Evolutionary conservation across 306 rosid genomes (phyloP).

Genomic region (Quercus variabilis): DNA sequence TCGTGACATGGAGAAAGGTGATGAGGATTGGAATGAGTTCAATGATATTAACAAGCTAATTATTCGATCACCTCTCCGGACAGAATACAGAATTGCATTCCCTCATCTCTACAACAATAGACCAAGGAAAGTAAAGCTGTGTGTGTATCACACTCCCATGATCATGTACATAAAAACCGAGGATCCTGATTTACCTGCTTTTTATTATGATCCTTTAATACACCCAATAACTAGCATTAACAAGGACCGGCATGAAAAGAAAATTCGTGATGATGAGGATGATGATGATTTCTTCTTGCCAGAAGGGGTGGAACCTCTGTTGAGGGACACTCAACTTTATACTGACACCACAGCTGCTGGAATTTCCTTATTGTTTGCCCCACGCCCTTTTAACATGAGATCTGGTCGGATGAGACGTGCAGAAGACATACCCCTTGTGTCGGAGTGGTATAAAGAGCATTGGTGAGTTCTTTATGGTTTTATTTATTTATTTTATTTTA

Average conservation of each 20-base stretch:
- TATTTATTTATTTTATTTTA: not conserved
- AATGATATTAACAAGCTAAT: conserved; percentile 97
- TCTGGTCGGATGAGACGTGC: conserved; percentile 96
- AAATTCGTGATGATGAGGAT: conserved; percentile 69
- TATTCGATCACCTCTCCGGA: conserved; percentile 96
- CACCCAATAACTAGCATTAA: conserved; percentile 94
- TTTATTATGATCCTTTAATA: conserved; percentile 95
- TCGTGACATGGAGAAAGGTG: conserved; percentile 99
- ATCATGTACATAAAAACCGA: conserved; percentile 93
- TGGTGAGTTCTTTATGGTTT: conserved; percentile 46
- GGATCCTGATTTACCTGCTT: conserved; percentile 98
- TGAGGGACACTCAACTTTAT: conserved; percentile 81
- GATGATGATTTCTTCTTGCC: conserved; percentile 82
- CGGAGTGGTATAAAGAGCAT: conserved; percentile 99
- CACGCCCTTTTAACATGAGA: conserved; percentile 98
- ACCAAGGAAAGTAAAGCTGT: conserved; percentile 96
- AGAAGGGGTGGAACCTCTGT: conserved; percentile 87
- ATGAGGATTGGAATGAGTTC: conserved; percentile 99
- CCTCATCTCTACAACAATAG: conserved; percentile 99
- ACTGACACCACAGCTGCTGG: conserved; percentile 99
- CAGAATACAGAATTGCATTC: conserved; percentile 95
- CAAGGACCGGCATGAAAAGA: conserved; percentile 93
- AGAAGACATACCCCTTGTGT: conserved; percentile 94
- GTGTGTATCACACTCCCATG: conserved; percentile 96
- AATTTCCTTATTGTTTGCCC: conserved; percentile 87